These are phyloP conservation scores for Aspergillus quadrilineatus DNA, from an alignment of 2,329 filamentous ascomycete genomes.

Conservation along the genomic window DNA sequence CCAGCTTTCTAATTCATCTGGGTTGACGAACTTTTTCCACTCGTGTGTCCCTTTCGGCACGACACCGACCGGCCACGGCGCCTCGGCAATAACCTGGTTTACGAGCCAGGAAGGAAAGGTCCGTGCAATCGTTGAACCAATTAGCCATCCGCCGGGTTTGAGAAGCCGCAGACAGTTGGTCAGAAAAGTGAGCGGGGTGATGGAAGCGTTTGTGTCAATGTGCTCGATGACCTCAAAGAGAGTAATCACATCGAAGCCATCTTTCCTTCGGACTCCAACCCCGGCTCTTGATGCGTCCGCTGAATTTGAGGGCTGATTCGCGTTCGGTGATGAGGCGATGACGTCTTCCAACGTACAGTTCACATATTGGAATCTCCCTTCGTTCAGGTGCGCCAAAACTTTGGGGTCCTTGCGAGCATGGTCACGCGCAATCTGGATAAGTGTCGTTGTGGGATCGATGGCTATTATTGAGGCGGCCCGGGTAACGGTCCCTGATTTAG, in stretches of 20 bases:
- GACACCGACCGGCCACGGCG: conserved; percentile 65
- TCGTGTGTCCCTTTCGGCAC: conserved; percentile 93
- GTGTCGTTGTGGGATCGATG: conserved; percentile 45
- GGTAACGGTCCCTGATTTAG: conserved; percentile 33
- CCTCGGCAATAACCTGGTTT: conserved; percentile 89
- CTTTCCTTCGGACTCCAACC: conserved; percentile 33
- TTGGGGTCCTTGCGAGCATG: conserved; percentile 74
- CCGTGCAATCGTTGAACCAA: conserved; percentile 87
- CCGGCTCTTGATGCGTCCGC: conserved; percentile 7
- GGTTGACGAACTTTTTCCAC: conserved; percentile 94
- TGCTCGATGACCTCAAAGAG: conserved; percentile 96
- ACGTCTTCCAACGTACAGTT: conserved; percentile 71
- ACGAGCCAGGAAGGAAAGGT: conserved; percentile 88
- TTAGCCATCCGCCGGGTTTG: conserved; percentile 86
- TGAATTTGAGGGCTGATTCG: conserved; percentile 6
- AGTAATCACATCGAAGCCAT: conserved; percentile 73
- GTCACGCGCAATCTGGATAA: conserved; percentile 64
- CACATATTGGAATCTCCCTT: conserved; percentile 63
- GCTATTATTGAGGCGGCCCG: conserved; percentile 45
- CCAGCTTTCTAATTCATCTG: conserved; percentile 60
- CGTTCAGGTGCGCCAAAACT: conserved; percentile 55
- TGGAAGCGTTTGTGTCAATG: conserved; percentile 71
- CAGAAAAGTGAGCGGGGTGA: conserved; percentile 69
- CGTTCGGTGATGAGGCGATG: not conserved
- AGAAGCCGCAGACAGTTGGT: conserved; percentile 61